Percentiles rank a stretch among this genome's conserved stretches.
These are phyloP conservation scores for Pseudogymnoascus sp. DNA, from an alignment of 2,329 filamentous ascomycete species.

Conservation along the genomic window DNA sequence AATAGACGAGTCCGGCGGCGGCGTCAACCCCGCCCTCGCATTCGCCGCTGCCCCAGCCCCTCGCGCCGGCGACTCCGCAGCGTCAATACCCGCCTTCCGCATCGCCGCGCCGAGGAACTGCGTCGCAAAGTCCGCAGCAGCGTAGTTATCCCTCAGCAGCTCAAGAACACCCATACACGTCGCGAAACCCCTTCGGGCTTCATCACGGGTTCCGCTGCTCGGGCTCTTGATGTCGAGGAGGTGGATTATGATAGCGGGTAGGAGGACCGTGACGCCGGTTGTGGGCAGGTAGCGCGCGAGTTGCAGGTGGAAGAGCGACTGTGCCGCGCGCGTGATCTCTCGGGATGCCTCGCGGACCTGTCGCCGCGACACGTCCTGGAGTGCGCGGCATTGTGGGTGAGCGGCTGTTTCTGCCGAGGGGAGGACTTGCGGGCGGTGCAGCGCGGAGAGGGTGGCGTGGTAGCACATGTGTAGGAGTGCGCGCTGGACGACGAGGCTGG, in stretches of 20 bases:
- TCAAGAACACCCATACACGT: conserved; percentile 91
- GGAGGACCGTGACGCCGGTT: conserved; percentile 80
- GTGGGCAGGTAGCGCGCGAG: conserved; percentile 78
- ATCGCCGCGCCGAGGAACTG: conserved; percentile 90
- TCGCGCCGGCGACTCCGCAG: neutral
- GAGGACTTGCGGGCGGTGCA: conserved; percentile 85
- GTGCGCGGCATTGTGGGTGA: conserved; percentile 47
- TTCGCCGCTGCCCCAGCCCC: neutral
- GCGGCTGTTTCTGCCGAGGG: conserved; percentile 54
- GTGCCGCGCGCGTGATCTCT: conserved; percentile 77
- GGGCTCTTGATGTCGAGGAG: conserved; percentile 85
- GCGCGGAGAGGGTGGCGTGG: conserved; percentile 79
- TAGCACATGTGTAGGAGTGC: conserved; percentile 92
- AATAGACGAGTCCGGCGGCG: neutral
- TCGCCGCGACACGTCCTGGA: conserved; percentile 73
- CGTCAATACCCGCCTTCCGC: conserved; percentile 66
- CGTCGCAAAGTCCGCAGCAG: conserved; percentile 91
- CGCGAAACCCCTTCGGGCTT: conserved; percentile 72
- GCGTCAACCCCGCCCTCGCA: neutral
- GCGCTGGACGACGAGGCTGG: conserved; percentile 59
- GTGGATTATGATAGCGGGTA: conserved; percentile 90
- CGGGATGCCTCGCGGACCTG: conserved; percentile 77
- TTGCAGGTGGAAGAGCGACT: conserved; percentile 61
- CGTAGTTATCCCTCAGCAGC: conserved; percentile 78
- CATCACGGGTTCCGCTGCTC: conserved; percentile 59